Conservation (phyloP, 1,284 basidiomycete genomes). For the Mycena sp. region DNA sequence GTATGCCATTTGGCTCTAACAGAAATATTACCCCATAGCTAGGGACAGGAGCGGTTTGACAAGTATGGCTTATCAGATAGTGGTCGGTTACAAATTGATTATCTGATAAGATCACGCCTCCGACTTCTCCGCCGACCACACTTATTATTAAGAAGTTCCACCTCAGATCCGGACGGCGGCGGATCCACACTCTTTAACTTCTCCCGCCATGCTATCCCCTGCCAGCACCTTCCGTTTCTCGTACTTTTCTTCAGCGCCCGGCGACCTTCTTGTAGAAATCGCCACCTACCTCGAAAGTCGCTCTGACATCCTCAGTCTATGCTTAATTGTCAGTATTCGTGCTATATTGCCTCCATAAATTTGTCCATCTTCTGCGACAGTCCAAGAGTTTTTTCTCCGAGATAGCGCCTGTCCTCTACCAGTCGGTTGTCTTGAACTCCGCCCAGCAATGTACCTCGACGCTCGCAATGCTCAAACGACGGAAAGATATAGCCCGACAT, state of each 20-base stretch:
- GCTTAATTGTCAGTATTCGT: slow-evolving; percentile 58
- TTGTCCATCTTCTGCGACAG: slow-evolving; percentile 36
- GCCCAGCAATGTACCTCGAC: slow-evolving; percentile 67
- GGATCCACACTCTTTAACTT: not conserved
- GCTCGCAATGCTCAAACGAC: slow-evolving; percentile 64
- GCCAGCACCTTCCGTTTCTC: not conserved
- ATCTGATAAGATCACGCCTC: too few species aligned
- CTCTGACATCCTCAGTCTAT: slow-evolving; percentile 64
- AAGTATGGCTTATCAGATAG: too few species aligned
- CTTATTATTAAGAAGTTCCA: too few species aligned
- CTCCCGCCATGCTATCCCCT: slow-evolving; percentile 15
- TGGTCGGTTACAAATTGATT: too few species aligned
- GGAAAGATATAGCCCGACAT: slow-evolving; percentile 68
- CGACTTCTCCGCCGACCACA: too few species aligned
- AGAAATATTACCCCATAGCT: too few species aligned
- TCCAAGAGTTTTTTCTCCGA: slow-evolving; percentile 57
- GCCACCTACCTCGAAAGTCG: slow-evolving; percentile 59
- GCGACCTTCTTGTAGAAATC: slow-evolving; percentile 73
- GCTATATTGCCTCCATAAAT: not conserved
- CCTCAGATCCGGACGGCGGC: too few species aligned
- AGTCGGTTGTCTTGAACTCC: slow-evolving; percentile 60
- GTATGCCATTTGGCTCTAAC: too few species aligned
- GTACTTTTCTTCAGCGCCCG: slow-evolving; percentile 47
- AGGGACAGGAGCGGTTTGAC: too few species aligned
- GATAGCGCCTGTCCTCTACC: slow-evolving; percentile 68